Conservation (phyloP, 768 basidiomycete genomes). For the Russula emetica region DNA sequence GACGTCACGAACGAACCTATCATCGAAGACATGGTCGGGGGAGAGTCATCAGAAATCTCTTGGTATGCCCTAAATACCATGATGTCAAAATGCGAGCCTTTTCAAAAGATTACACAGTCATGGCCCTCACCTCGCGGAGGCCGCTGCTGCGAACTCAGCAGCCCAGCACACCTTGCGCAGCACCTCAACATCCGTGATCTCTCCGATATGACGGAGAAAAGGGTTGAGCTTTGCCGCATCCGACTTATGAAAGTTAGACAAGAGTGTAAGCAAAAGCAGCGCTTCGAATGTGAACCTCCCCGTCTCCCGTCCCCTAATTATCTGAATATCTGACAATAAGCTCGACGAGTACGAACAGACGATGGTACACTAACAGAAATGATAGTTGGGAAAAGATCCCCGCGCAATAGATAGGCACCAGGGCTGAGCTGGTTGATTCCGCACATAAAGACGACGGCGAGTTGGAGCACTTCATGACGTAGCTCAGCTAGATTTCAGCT, state of each 20-base stretch:
- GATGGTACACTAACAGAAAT: conserved; percentile 39
- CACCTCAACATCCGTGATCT: conserved; percentile 45
- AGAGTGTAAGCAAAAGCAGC: conserved; percentile 52
- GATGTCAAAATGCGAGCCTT: background rate
- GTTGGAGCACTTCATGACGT: conserved; percentile 53
- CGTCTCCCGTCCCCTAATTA: conserved; percentile 53
- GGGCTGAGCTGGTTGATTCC: conserved; percentile 61
- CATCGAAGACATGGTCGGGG: conserved; percentile 47
- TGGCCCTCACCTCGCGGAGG: conserved; percentile 47
- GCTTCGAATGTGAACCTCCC: conserved; percentile 58
- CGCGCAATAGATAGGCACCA: conserved; percentile 64
- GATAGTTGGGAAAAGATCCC: conserved; percentile 56
- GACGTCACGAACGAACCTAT: conserved; percentile 51
- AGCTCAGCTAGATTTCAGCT: conserved; percentile 40
- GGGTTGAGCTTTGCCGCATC: conserved; percentile 67
- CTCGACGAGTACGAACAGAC: background rate
- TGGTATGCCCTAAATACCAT: conserved; percentile 48
- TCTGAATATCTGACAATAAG: conserved; percentile 36
- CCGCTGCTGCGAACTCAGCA: conserved; percentile 47
- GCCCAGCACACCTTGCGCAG: conserved; percentile 59
- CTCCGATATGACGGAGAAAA: conserved; percentile 52
- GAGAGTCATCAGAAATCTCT: conserved; percentile 48
- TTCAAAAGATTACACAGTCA: background rate
- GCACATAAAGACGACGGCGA: conserved; percentile 55
- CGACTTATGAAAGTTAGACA: conserved; percentile 69